Conservation (phyloP, 139 green algal species). For the Desmodesmus armatus region DNA sequence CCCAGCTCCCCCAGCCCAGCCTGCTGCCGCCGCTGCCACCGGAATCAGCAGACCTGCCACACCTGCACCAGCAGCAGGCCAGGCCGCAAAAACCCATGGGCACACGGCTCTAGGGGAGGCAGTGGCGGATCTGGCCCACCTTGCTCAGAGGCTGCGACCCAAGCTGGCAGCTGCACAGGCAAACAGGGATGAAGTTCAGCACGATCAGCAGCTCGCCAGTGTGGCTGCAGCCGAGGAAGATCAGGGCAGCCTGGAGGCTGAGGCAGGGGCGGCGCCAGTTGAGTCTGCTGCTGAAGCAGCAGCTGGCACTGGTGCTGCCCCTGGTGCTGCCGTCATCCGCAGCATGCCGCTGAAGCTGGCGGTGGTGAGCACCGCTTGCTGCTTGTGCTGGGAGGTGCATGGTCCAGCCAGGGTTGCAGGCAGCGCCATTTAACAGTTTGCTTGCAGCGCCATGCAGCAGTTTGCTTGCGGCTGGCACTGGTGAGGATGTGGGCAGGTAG, state of each 20-base stretch:
- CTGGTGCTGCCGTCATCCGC: no score
- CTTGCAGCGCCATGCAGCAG: no score
- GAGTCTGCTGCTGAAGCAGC: background rate
- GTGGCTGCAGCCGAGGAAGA: background rate
- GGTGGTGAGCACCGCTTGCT: constrained; percentile 29
- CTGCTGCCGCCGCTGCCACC: background rate
- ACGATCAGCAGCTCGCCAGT: background rate
- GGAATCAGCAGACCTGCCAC: background rate
- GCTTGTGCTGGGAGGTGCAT: background rate
- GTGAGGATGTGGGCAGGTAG: background rate
- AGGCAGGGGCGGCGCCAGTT: constrained; percentile 4
- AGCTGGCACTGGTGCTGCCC: no score
- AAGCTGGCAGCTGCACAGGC: background rate
- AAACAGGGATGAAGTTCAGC: background rate
- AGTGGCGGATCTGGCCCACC: constrained; percentile 13
- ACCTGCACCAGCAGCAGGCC: background rate
- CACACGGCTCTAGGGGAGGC: background rate
- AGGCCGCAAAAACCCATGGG: background rate
- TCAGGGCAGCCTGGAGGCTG: background rate
- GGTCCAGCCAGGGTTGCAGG: no score
- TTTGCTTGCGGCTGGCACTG: no score
- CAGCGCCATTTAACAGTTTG: no score
- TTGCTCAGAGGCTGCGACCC: constrained; percentile 20
- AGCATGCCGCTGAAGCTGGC: constrained; percentile 23
- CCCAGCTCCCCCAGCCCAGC: no score